Evolutionary conservation across 176 grass and related monocot genomes (phyloP), one percentile per base, ranked within the genome.

Genomic region (Oryza coarctata): DNA sequence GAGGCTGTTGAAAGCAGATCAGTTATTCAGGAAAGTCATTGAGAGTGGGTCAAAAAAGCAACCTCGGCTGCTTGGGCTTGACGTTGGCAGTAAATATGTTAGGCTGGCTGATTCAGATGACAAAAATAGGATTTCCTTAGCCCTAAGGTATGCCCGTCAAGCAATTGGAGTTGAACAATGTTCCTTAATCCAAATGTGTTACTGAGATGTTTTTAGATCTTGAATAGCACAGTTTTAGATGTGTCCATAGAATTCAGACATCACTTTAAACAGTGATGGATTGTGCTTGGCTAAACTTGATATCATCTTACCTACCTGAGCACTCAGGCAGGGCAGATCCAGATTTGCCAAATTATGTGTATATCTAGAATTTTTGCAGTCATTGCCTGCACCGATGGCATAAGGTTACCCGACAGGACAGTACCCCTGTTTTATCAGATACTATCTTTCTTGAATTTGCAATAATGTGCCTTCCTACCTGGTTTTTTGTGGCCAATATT

Each of bases 31-130:
- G 67, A 91, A 97, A 87, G 84, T 92, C 38, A 75, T 90, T 25
- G 81, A 83, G 47, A 79, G 32, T 0, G 68, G 79, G 63, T 80
- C 65, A 13, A 66, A 40, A 50, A 55, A 83, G 45, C 71, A 86
- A 44, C 12, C 70, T 12, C 86, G 84, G 27, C 84, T 97, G 62
- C 88, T 97, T 14, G 92, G 95, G 79, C 87, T 97, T 63, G 92
- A 97, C 80, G 95, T 97, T 7, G 95, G 95, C 2, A 82, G 87
- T 32, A 94, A 94, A 75, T 94, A 94, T 85, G 92, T 97, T 7
- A 92, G 92, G 29, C 49, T 97, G 70, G 92, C 90, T 6, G 71
- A 94, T 78, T 98, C 95, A 43, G 92, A 94, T 76, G 74, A 49
- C 18, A 28, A 83, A 62, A 93, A 93, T 29, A 82, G 79, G 84